Evolutionary conservation across 2,329 filamentous ascomycete genomes (phyloP), one percentile per base, ranked within the genome.

Genomic region (Fusarium pininemorale): DNA sequence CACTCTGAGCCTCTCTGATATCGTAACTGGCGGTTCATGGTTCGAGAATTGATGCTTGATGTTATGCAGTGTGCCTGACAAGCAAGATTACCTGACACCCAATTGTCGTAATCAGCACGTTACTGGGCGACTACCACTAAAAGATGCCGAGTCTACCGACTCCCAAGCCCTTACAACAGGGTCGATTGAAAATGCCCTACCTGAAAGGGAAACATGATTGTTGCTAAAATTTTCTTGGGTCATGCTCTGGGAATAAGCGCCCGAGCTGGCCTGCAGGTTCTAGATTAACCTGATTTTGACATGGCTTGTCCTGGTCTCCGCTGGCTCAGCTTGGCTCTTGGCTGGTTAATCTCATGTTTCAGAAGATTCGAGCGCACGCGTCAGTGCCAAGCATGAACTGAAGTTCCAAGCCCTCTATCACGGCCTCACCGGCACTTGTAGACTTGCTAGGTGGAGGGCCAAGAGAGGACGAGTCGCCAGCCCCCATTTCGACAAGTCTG

Each of bases 361-460:
- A 63, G 44, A 64, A 65, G 35, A 35, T 42, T 57, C 39, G 26
- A 56, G 42, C 35, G 56, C 62, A 72, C 71, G 71, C 76, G 76
- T 78, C 73, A 78, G 66, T 77, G 76, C 76, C 76, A 78, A 78
- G 76, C 66, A 64, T 53, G 41, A 41, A 60, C 55, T 48, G 64
- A 66, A 57, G 45, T 67, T 41, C 58, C 44, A 61, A 62, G 54
- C 44, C 61, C 44, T 61, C 54, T 64, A 45, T 38, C 54, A 69
- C 72, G 71, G 69, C 64, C 60, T 57, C 50, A 45, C 68, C 72
- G 69, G 75, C 73, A 78, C 63, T 68, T 35, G 32, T 35, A 35
- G 32, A 35, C 32, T 35, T 42, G 47, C 22, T 48, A 48, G 60
- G 71, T 70, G 70, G 74, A 77, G 64, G 63, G 75, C 75, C 74